These are phyloP conservation scores for Auriculariales sp. DNA, from an alignment of 768 basidiomycete species.

Conservation along the genomic window DNA sequence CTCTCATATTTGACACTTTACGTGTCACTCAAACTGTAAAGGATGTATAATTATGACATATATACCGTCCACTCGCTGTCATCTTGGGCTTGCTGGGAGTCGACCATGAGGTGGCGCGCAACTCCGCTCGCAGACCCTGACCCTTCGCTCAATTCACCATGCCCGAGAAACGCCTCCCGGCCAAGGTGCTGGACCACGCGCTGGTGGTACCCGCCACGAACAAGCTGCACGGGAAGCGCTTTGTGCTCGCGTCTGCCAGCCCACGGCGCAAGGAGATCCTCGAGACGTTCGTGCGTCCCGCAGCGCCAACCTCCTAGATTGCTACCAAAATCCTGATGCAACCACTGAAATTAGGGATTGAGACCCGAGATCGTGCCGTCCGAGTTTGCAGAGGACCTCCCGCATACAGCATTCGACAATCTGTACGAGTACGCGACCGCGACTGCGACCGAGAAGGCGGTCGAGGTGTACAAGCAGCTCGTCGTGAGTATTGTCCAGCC, in stretches of 20 bases:
- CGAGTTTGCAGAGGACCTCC: conserved; percentile 67
- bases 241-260: conserved; percentile 78
- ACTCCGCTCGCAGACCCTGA: no score
- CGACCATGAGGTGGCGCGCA: no score
- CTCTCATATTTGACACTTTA: no score
- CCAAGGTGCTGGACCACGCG: neutral
- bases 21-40: no score
- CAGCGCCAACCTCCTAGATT: no score
- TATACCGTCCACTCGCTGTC: no score
- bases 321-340: no score
- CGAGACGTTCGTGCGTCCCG: conserved; percentile 51
- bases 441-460: conserved; percentile 65
- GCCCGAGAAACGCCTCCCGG: neutral
- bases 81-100: no score
- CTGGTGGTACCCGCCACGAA: conserved; percentile 20
- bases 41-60: no score
- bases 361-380: conserved; percentile 60
- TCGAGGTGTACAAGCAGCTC: conserved; percentile 79
- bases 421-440: conserved; percentile 62
- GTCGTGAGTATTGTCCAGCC: conserved; percentile 28
- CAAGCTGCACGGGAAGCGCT: conserved; percentile 59
- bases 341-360: conserved; percentile 30
- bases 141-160: neutral
- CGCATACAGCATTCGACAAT: conserved; percentile 50
- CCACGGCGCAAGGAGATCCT: conserved; percentile 78